Base-by-base conservation (phyloP, 2,329 filamentous ascomycete genomes). In the Verticillium tricorpus region DNA sequence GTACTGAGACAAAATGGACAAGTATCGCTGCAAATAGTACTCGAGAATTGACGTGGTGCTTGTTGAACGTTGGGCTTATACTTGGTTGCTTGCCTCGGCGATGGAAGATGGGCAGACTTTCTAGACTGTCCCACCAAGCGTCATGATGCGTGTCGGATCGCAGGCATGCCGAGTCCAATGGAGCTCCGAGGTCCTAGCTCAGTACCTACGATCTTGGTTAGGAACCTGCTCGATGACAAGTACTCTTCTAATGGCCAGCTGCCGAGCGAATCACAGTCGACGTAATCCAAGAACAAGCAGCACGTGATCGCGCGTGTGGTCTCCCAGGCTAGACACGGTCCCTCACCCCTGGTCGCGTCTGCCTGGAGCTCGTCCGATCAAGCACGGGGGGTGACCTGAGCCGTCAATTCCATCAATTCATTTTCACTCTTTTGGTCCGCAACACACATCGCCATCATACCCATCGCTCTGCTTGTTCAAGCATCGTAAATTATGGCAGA, bases 401-500 rank as follows among this genome's bases (percentile, higher is more conserved):
- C 45, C 9, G 9, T 52, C 45, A 28, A 22, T 22, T 22, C 17
- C 17, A n/a, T 22, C 45, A 11, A 25, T 22, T 25, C 17, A 22
- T 25, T 25, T 4, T 25, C 19, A 12, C n/a, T 19, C 19, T 19
- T 25, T 52, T 25, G 7, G 9, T 11, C 37, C 2, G 6, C 17
- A n/a, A 52, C 45, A 52, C n/a, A 22, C 19, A 14, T 19, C 45
- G 22, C 22, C 45, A 19, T 22, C 45, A 11, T 2, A 45, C 7
- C 19, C 9, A 52, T 52, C 22, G n/a, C 39, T 52, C 9, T 11
- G 9, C 12, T 12, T 22, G 5, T 1, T 19, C 40, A 52, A 11
- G 1, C 7, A 19, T 12, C 2, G 11, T 22, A 12, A 1, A 62
- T 15, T n/a, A 77, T 76, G 75, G 68, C 72, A 22, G 77, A 80